Evolutionary conservation across 2,329 filamentous ascomycete genomes (phyloP).

Genomic region (Colletotrichum cordylinicola): DNA sequence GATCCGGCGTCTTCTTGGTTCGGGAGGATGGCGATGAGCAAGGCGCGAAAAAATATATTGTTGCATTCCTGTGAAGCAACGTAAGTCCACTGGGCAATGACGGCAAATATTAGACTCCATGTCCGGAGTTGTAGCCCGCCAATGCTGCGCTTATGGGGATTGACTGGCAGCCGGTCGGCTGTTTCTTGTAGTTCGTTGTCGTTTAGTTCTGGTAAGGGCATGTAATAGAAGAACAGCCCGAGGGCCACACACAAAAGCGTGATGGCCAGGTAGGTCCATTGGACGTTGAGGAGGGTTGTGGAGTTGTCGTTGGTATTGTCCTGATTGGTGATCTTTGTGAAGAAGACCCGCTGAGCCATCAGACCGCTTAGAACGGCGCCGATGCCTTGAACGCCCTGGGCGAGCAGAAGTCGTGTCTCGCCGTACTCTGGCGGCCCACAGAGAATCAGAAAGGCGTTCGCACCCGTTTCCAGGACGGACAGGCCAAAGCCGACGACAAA

Average conservation of each 20-base stretch:
- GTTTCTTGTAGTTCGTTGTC: conserved; percentile 60
- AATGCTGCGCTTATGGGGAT: conserved; percentile 53
- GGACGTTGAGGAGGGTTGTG: conserved; percentile 71
- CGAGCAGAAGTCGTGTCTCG: conserved; percentile 76
- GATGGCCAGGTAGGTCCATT: conserved; percentile 87
- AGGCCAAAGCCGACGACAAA: conserved; percentile 81
- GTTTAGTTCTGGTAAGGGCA: conserved; percentile 67
- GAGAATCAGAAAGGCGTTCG: conserved; percentile 75
- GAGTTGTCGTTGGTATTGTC: conserved; percentile 29
- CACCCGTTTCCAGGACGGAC: conserved; percentile 79
- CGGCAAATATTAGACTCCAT: conserved; percentile 69
- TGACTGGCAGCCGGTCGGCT: conserved; percentile 52
- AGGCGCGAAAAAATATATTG: conserved; percentile 63
- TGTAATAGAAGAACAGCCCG: conserved; percentile 72
- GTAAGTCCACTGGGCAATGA: conserved; percentile 80
- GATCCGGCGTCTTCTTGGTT: conserved; percentile 24
- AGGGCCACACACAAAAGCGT: conserved; percentile 76
- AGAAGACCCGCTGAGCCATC: conserved; percentile 77
- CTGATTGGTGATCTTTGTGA: conserved; percentile 58
- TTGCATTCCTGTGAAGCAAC: conserved; percentile 75
- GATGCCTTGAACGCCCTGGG: conserved; percentile 79
- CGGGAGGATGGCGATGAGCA: conserved; percentile 50
- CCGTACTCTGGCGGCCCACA: conserved; percentile 77
- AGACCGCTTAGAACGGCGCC: conserved; percentile 76
- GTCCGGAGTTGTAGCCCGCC: conserved; percentile 59